Conservation (phyloP, 169 alveolate genomes). For the Eimeria acervulina region DNA sequence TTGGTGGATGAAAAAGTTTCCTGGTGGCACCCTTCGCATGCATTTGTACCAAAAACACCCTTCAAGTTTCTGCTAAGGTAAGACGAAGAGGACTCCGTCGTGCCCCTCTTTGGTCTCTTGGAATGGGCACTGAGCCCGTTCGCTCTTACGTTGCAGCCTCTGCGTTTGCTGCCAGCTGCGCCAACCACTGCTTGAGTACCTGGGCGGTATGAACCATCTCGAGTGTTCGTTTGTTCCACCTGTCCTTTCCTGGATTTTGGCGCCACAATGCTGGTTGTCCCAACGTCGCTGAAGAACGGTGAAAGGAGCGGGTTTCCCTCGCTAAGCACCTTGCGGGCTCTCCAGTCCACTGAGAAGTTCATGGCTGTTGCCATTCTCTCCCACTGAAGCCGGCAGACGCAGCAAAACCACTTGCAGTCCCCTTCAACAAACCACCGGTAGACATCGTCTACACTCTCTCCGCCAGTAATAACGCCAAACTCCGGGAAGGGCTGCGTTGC, state of each 20-base stretch:
- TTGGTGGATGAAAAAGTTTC: slow-evolving; percentile 1
- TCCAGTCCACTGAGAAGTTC: slow-evolving; percentile 70
- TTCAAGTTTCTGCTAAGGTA: not conserved
- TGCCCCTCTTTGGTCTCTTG: slow-evolving; percentile 30
- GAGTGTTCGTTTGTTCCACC: not conserved
- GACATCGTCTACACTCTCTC: slow-evolving; percentile 58
- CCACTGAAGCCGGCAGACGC: slow-evolving; percentile 75
- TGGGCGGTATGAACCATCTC: not conserved
- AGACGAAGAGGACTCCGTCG: not conserved
- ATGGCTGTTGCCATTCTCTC: slow-evolving; percentile 74
- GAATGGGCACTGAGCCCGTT: not conserved
- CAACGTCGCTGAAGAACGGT: not conserved
- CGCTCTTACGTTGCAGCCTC: slow-evolving; percentile 6
- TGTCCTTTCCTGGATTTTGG: not conserved
- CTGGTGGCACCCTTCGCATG: not conserved
- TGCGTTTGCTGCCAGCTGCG: slow-evolving; percentile 51
- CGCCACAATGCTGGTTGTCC: not conserved
- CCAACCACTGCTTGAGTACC: not conserved
- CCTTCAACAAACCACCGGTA: slow-evolving; percentile 76
- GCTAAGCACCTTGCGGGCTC: slow-evolving; percentile 60
- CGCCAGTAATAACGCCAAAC: slow-evolving; percentile 39
- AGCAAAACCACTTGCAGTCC: slow-evolving; percentile 71
- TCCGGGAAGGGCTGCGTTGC: not conserved
- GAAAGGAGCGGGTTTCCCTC: slow-evolving; percentile 62
- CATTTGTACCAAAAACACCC: not conserved